Evolutionary conservation across 2,329 filamentous ascomycete genomes (phyloP), one percentile per base, ranked within the genome.

Genomic region (Pestalotiopsis sp.): DNA sequence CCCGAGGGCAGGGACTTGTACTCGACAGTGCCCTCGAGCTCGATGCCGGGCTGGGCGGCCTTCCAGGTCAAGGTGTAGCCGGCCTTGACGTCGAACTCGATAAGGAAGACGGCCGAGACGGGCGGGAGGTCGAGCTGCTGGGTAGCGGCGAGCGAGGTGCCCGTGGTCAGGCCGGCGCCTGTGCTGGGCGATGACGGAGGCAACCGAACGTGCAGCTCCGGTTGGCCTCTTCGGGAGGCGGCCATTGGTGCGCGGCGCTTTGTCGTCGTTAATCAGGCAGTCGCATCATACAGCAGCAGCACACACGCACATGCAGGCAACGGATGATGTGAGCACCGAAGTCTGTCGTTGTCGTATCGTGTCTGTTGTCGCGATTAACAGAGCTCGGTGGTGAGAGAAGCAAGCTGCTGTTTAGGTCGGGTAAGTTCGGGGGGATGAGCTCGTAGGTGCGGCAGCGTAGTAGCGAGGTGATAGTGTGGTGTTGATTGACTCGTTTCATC

Each of bases 1-100:
- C 96, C 96, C 0, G 95, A 98, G 2, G 96, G 96, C 61, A 99
- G 87, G 71, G 94, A 97, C 82, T 98, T 98, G 87, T 94, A 99
- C 82, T 99, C 96, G 76, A 98, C 94, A 27, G 92, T 90, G 67
- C 94, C 94, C 74, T 97, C 93, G 63, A 98, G 87, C 80, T 88
- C 86, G 82, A 95, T 86, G 63, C 89, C 90, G 14, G 90, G 85
- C 1, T 89, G 82, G 13, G 91, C 89, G 73, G 89, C 90, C 80
- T 97, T 94, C 96, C 96, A 98, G 45, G 90, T 89, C 77, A 98
- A 92, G 61, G 94, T 97, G 81, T 91, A 97, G 84, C 94, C 94
- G 76, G 94, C 92, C 80, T 95, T 96, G 82, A 95, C 92, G 81
- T 97, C 94, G 83, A 97, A 97, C 77, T 93, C 90, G 81, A 97